These are phyloP conservation scores for Scheffersomyces parashehatae DNA, from an alignment of 1,139 yeast species.

Conservation along the genomic window DNA sequence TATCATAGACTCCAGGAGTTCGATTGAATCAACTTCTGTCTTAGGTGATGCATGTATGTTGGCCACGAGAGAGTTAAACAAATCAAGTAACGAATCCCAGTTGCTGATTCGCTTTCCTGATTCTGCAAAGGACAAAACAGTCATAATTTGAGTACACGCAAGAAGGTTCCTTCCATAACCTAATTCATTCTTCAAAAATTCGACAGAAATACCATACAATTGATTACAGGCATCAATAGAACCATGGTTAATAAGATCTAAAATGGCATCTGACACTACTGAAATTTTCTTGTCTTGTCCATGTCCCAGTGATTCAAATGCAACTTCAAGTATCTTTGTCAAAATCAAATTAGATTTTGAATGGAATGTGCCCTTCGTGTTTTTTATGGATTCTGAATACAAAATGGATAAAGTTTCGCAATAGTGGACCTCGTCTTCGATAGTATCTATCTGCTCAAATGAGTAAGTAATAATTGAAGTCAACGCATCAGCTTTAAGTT, in stretches of 20 bases:
- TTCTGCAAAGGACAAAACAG: slow-evolving; percentile 60
- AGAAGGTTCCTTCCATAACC: slow-evolving; percentile 12
- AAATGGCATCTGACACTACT: slow-evolving; percentile 57
- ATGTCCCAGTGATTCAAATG: slow-evolving; percentile 18
- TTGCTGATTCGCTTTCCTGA: slow-evolving; percentile 61
- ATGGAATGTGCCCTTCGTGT: slow-evolving; percentile 72
- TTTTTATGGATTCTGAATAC: slow-evolving; percentile 73
- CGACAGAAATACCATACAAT: slow-evolving; percentile 40
- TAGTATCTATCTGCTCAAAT: slow-evolving; percentile 42
- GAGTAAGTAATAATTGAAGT: slow-evolving; percentile 49
- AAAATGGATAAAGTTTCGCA: slow-evolving; percentile 60
- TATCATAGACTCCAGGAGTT: slow-evolving; percentile 31
- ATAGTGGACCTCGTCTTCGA: slow-evolving; percentile 41
- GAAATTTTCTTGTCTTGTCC: slow-evolving; percentile 27
- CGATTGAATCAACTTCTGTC: background rate
- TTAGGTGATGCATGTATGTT: background rate
- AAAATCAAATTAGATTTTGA: slow-evolving; percentile 62
- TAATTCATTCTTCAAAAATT: slow-evolving; percentile 18
- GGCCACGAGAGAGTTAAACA: slow-evolving; percentile 5
- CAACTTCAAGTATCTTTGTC: slow-evolving; percentile 40
- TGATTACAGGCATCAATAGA: slow-evolving; percentile 52
- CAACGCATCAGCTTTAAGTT: slow-evolving; percentile 55
- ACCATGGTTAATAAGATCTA: slow-evolving; percentile 66
- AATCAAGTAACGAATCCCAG: slow-evolving; percentile 31
- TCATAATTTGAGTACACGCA: slow-evolving; percentile 30